These are phyloP conservation scores for Camelina hispida DNA, from an alignment of 345 rosid genomes.

Conservation along the genomic window DNA sequence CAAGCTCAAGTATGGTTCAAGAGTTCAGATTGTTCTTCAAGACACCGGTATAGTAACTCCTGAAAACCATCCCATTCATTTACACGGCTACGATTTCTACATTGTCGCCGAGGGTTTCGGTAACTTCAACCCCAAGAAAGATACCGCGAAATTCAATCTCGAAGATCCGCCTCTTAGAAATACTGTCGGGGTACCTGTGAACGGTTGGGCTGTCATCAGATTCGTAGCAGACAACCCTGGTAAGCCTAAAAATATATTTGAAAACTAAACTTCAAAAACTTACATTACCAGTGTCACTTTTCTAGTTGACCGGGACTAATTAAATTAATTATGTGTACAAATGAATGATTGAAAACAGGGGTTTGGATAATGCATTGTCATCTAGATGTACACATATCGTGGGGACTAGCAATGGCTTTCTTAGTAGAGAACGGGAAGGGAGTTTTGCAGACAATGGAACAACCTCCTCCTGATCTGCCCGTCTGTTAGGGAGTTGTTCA, in stretches of 20 bases:
- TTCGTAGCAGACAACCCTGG: conserved; percentile 98
- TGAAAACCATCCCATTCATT: conserved; percentile 93
- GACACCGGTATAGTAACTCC: conserved; percentile 83
- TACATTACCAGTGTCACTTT: no score
- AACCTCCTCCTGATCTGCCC: conserved; percentile 81
- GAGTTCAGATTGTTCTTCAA: conserved; percentile 82
- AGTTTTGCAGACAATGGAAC: conserved; percentile 54
- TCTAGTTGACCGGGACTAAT: neutral
- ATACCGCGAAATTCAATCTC: conserved; percentile 72
- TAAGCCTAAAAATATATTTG: conserved; percentile 19
- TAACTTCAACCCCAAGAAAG: conserved; percentile 74
- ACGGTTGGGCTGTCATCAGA: conserved; percentile 94
- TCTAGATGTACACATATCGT: conserved; percentile 85
- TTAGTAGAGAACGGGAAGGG: conserved; percentile 79
- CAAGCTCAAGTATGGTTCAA: conserved; percentile 73
- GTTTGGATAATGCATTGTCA: conserved; percentile 98
- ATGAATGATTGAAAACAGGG: conserved; percentile 51
- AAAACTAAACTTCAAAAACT: no score
- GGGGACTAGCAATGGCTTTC: conserved; percentile 95
- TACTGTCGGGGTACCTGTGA: conserved; percentile 70
- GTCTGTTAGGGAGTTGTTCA: conserved; percentile 49
- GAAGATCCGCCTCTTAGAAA: conserved; percentile 90
- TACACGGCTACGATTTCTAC: conserved; percentile 95
- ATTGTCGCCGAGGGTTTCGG: conserved; percentile 91
- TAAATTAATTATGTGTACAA: neutral